These are phyloP conservation scores for Rhizophlyctis rosea DNA, from an alignment of 192 early-diverging fungal genomes.

Conservation along the genomic window DNA sequence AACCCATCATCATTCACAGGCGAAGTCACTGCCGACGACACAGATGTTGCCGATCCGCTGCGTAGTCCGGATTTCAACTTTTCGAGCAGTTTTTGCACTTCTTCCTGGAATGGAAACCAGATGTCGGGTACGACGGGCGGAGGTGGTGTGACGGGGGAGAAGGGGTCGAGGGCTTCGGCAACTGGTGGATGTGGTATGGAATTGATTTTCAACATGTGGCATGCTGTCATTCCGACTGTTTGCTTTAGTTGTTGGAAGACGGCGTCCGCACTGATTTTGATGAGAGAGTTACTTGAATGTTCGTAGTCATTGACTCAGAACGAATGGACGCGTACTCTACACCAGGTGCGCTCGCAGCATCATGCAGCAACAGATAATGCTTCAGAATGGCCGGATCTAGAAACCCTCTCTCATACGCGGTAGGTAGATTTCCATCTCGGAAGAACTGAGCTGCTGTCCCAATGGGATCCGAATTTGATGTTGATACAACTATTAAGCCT, in stretches of 20 bases:
- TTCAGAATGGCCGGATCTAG: constrained; percentile 78
- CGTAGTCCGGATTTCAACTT: background rate
- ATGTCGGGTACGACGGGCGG: constrained; percentile 31
- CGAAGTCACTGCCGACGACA: constrained; percentile 11
- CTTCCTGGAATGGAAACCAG: constrained; percentile 44
- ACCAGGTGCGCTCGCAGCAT: constrained; percentile 44
- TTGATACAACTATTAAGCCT: constrained; percentile 59
- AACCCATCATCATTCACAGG: constrained; percentile 30
- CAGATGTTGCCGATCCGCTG: constrained; percentile 11
- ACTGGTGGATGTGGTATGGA: constrained; percentile 29
- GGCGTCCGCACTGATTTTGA: constrained; percentile 48
- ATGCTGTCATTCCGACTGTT: constrained; percentile 56
- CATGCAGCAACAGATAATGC: constrained; percentile 84
- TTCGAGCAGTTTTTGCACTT: constrained; percentile 36
- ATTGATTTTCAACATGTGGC: constrained; percentile 61
- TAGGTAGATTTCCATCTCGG: constrained; percentile 30
- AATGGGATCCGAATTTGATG: constrained; percentile 73
- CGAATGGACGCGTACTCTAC: constrained; percentile 9
- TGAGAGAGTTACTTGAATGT: background rate
- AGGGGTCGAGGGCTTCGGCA: constrained; percentile 11
- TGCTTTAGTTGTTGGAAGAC: constrained; percentile 63
- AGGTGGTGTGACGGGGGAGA: constrained; percentile 25
- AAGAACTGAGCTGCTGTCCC: constrained; percentile 50
- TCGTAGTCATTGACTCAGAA: too few relatives aligned
- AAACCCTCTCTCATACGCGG: constrained; percentile 65